Evolutionary conservation across 1,284 basidiomycete species (phyloP).

Genomic region (Naganishia cerealis): DNA sequence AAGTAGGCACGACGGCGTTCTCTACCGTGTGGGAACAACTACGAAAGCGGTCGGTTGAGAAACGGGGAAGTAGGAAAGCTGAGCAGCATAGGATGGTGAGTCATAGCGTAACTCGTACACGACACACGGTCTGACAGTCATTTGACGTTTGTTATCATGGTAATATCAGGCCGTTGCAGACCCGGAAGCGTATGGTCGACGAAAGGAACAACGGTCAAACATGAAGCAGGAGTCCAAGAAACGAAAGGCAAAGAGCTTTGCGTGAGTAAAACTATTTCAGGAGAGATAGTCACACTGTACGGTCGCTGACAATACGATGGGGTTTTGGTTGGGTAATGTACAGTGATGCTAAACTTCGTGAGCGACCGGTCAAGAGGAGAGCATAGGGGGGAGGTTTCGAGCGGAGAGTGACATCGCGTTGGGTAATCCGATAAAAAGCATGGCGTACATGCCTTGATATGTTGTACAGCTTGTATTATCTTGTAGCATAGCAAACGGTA

Average conservation of each 20-base stretch:
- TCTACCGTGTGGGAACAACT: conserved; percentile 75
- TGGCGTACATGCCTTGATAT: background rate
- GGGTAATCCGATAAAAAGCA: too few species aligned
- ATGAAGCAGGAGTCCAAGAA: conserved; percentile 72
- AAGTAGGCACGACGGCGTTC: conserved; percentile 81
- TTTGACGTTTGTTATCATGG: conserved; percentile 4
- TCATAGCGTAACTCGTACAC: conserved; percentile 28
- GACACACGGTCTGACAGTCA: conserved; percentile 14
- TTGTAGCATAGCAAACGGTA: background rate
- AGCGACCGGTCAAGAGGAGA: conserved; percentile 29
- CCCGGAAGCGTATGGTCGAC: conserved; percentile 59
- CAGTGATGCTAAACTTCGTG: conserved; percentile 32
- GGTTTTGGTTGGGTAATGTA: background rate
- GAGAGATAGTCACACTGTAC: background rate
- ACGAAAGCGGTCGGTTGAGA: conserved; percentile 67
- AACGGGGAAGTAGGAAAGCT: conserved; percentile 72
- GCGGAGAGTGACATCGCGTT: too few species aligned
- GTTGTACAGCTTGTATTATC: background rate
- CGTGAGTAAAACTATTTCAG: conserved; percentile 39
- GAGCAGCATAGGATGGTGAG: conserved; percentile 64
- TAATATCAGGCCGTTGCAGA: conserved; percentile 39
- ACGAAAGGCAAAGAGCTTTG: conserved; percentile 62
- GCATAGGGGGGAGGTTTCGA: background rate
- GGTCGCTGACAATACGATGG: background rate
- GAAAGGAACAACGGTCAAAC: conserved; percentile 73